Conservation (phyloP, 768 basidiomycete genomes). For the Mrakia frigida region DNA sequence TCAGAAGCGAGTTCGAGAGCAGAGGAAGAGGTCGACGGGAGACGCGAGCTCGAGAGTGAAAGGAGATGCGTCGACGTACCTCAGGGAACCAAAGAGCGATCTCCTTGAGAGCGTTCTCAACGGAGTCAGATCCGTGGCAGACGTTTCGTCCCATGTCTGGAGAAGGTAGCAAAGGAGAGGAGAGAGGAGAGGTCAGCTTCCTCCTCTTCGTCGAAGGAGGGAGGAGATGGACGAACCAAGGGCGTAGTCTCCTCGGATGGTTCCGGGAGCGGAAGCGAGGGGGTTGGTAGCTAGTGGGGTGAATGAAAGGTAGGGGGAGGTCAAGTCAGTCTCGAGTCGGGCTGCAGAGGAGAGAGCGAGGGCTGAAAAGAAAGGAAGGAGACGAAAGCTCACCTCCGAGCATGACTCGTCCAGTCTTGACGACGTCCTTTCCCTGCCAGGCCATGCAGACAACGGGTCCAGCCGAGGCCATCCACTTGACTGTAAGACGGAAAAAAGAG, state of each 20-base stretch:
- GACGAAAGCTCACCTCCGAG: constrained; percentile 63
- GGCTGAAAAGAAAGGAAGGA: not conserved
- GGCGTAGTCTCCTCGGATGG: constrained; percentile 92
- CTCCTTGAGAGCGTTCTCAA: constrained; percentile 66
- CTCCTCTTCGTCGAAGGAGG: not conserved
- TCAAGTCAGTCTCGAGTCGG: too few species aligned
- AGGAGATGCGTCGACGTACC: constrained; percentile 18
- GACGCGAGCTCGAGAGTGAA: too few species aligned
- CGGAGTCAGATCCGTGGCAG: constrained; percentile 47
- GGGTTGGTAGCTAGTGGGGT: constrained; percentile 58
- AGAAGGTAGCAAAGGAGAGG: not conserved
- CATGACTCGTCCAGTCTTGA: constrained; percentile 85
- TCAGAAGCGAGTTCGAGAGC: too few species aligned
- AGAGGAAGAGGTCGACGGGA: too few species aligned
- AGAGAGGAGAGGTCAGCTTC: not conserved
- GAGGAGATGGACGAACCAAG: constrained; percentile 45
- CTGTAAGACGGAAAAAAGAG: not conserved
- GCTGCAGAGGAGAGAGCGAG: not conserved
- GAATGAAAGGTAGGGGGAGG: not conserved
- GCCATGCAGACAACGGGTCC: constrained; percentile 96
- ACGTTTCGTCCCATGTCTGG: constrained; percentile 39
- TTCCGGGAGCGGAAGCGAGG: constrained; percentile 76
- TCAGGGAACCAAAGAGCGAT: constrained; percentile 66
- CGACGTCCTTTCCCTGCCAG: constrained; percentile 70
- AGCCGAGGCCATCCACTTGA: constrained; percentile 37